phyloP scores from a whole-genome alignment of 2,329 filamentous ascomycete species.

The Pseudogymnoascus sp. region DNA sequence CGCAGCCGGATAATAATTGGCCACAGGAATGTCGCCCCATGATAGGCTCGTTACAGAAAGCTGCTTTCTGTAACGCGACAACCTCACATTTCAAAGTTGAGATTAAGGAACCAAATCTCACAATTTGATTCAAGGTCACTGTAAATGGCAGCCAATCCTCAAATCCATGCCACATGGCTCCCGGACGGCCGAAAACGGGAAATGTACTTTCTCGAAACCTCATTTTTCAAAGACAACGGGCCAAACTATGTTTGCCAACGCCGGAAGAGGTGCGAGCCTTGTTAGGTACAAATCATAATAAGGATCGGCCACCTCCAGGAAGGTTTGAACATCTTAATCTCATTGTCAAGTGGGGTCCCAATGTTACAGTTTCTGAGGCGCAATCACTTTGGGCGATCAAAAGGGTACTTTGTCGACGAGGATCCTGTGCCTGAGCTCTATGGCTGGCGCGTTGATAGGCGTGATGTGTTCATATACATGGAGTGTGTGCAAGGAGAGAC shows the following conservation, averaged over 20 bases:
- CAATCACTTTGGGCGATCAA: slow-evolving; percentile 27
- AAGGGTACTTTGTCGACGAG: slow-evolving; percentile 19
- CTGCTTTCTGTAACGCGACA: background rate
- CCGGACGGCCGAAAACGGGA: background rate
- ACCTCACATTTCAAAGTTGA: background rate
- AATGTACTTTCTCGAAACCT: background rate
- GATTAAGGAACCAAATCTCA: background rate
- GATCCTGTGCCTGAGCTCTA: slow-evolving; percentile 33
- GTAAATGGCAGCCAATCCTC: background rate
- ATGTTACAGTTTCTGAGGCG: slow-evolving; percentile 25
- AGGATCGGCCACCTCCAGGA: slow-evolving; percentile 19
- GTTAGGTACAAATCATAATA: background rate
- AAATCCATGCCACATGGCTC: background rate
- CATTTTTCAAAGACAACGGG: slow-evolving; percentile 1
- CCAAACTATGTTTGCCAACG: background rate
- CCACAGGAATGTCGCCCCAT: too few relatives aligned
- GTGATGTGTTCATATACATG: slow-evolving; percentile 4
- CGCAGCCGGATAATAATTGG: too few relatives aligned
- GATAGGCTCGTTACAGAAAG: too few relatives aligned
- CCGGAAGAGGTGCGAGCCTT: background rate
- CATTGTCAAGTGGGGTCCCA: slow-evolving; percentile 30
- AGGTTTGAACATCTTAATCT: slow-evolving; percentile 27
- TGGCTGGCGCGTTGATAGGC: slow-evolving; percentile 22
- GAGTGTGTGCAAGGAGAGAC: background rate
- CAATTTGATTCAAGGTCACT: background rate